Base-by-base conservation (phyloP, 768 basidiomycete genomes). In the Hydnum rufescens region DNA sequence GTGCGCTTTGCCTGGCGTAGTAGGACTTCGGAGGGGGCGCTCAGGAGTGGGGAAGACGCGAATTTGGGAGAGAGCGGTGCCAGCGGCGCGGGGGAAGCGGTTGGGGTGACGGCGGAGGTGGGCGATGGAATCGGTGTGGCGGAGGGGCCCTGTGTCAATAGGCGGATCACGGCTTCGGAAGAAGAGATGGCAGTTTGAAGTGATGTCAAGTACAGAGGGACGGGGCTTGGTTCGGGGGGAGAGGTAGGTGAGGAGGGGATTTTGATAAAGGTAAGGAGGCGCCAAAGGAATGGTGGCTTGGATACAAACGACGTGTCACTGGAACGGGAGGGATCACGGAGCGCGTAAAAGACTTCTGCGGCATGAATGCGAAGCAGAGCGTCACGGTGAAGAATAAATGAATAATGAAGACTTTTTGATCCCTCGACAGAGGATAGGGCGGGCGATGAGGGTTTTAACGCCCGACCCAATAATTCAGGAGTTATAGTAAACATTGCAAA, bases 291-390 rank as follows among this genome's bases (percentile, higher is more conserved):
- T n/a, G 36, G 22, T 13, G 13, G 13, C 36, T 39, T 39, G 13
- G 36, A 39, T 39, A 13, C 22, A 53, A 13, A 30, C 25, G 26
- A 51, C 34, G 22, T 4, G 23, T 58, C 36, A 39, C 13, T 39
- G 36, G 36, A 39, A n/a, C n/a, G n/a, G 36, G 36, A 39, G 22
- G 36, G 36, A 22, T 13, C 22, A 13, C 36, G 36, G 13, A 39
- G 22, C 16, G 76, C 77, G 59, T 77, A 71, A 5, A 75, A 64
- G 6, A 86, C 80, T 64, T 86, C 81, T 0, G 80, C 82, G 13
- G 76, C 73, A 59, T 86, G 83, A 8, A 80, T 68, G 13, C 77
- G 77, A 46, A 86, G 64, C 6, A 86, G 66, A n/a, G 83, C 75
- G 16, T 80, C 75, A 36, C 81, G 78, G 55, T 86, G 82, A 28